A percentile compares a stretch with the other conserved stretches of the same genome.
These are phyloP conservation scores for Leccinum subrobustum DNA, from an alignment of 1,284 basidiomycete genomes.

Conservation along the genomic window DNA sequence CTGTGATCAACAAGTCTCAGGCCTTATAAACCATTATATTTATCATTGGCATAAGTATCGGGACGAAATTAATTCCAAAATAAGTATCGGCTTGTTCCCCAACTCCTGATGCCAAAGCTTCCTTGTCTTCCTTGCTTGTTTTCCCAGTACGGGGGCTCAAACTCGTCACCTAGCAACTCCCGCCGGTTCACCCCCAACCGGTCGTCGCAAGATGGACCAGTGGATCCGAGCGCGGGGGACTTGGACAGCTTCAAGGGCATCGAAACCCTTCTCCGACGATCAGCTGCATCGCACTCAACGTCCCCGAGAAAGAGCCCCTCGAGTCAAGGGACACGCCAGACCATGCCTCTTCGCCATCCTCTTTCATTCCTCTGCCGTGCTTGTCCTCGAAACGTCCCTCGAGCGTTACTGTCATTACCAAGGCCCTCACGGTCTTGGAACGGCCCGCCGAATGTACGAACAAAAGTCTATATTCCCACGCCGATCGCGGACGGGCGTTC, in stretches of 20 bases:
- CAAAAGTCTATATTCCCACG: constrained; percentile 9
- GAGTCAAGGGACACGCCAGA: background rate
- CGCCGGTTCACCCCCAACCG: too few relatives aligned
- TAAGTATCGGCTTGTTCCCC: too few relatives aligned
- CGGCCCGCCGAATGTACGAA: constrained; percentile 1
- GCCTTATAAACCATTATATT: too few relatives aligned
- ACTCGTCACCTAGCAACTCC: background rate
- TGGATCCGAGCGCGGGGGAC: background rate
- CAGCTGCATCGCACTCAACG: constrained; percentile 8
- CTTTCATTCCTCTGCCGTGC: background rate
- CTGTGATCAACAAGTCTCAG: too few relatives aligned
- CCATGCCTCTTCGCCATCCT: constrained; percentile 1
- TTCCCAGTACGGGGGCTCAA: background rate
- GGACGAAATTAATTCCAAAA: too few relatives aligned
- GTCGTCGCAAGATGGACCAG: background rate
- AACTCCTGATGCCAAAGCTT: background rate
- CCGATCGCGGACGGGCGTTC: background rate
- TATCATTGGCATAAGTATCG: too few relatives aligned
- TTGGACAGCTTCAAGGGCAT: background rate
- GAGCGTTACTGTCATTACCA: constrained; percentile 12
- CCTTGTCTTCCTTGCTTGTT: background rate
- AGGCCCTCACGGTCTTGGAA: background rate
- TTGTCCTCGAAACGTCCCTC: constrained; percentile 1
- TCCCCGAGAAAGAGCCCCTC: constrained; percentile 2
- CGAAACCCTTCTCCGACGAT: constrained; percentile 8